phyloP scores from a whole-genome alignment of 768 basidiomycete genomes.

The Boletellus ananiceps region DNA sequence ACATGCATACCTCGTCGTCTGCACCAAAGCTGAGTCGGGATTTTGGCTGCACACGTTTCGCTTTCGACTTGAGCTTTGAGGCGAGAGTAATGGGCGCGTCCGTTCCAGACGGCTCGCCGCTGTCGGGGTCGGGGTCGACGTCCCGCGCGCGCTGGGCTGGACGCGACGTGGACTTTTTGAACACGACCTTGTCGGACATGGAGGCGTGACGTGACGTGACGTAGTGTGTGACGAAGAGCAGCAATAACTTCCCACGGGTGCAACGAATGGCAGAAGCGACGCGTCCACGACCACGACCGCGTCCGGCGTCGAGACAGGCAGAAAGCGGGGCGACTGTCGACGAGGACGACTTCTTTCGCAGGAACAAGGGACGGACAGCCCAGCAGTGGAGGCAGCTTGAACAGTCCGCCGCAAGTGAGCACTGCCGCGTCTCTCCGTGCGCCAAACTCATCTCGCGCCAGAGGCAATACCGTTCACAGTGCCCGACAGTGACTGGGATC shows the following conservation, averaged over 20 bases:
- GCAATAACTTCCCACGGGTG: slow-evolving; percentile 27
- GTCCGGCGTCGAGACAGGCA: slow-evolving; percentile 32
- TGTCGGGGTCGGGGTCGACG: slow-evolving; percentile 32
- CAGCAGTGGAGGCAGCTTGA: slow-evolving; percentile 59
- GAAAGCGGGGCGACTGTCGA: slow-evolving; percentile 35
- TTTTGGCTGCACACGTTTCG: slow-evolving; percentile 61
- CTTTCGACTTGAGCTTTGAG: slow-evolving; percentile 66
- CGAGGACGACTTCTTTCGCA: slow-evolving; percentile 67
- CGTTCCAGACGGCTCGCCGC: background rate
- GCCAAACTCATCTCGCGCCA: slow-evolving; percentile 12
- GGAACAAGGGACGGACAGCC: slow-evolving; percentile 54
- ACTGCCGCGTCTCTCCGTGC: background rate
- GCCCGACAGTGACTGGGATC: slow-evolving; percentile 24
- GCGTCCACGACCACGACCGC: slow-evolving; percentile 51
- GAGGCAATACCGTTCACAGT: slow-evolving; percentile 20
- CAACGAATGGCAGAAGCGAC: slow-evolving; percentile 22
- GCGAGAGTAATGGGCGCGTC: slow-evolving; percentile 58
- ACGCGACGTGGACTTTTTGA: slow-evolving; percentile 42
- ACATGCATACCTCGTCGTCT: slow-evolving; percentile 52
- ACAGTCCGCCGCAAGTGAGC: slow-evolving; percentile 51
- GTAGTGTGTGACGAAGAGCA: slow-evolving; percentile 12
- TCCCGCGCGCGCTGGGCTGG: slow-evolving; percentile 39
- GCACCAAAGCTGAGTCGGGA: slow-evolving; percentile 76
- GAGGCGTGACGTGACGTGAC: slow-evolving; percentile 23
- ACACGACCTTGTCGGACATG: slow-evolving; percentile 32